Evolutionary conservation across 2,329 filamentous ascomycete species (phyloP).

Genomic region (Beauveria sp.): DNA sequence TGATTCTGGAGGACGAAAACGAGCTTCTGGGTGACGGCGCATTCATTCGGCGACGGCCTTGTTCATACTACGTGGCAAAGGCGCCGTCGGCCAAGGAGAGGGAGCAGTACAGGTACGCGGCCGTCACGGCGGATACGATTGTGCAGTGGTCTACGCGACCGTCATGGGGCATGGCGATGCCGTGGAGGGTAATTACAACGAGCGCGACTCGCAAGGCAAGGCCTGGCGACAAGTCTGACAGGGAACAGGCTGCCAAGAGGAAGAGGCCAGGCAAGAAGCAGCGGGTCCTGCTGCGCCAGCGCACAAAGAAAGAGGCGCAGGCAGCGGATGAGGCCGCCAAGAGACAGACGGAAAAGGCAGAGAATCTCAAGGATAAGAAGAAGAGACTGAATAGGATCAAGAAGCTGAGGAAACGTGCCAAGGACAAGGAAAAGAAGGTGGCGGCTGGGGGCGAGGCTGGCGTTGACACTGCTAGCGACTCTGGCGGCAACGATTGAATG

Average conservation of each 20-base stretch:
- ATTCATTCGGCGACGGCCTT: slow-evolving; percentile 31
- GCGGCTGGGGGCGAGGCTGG: slow-evolving; percentile 13
- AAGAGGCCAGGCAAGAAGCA: slow-evolving; percentile 51
- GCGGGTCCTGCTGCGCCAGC: slow-evolving; percentile 43
- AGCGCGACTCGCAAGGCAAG: slow-evolving; percentile 25
- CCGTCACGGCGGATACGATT: slow-evolving; percentile 47
- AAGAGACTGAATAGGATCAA: slow-evolving; percentile 41
- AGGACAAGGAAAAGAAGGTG: slow-evolving; percentile 53
- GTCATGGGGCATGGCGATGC: slow-evolving; percentile 52
- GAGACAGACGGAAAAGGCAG: slow-evolving; percentile 42
- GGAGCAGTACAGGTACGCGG: slow-evolving; percentile 35
- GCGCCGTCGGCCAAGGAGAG: slow-evolving; percentile 29
- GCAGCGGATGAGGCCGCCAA: slow-evolving; percentile 31
- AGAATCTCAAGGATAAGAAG: slow-evolving; percentile 51
- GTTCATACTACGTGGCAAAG: slow-evolving; percentile 41
- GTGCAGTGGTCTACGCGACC: slow-evolving; percentile 33
- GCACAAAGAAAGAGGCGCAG: slow-evolving; percentile 34
- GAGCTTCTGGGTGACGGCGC: slow-evolving; percentile 30
- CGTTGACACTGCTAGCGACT: slow-evolving; percentile 17
- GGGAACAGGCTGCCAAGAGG: slow-evolving; percentile 20
- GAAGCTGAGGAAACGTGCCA: slow-evolving; percentile 39
- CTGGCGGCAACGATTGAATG: slow-evolving; percentile 16
- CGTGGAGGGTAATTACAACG: slow-evolving; percentile 49
- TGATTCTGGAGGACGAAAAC: slow-evolving; percentile 41
- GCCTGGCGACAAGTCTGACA: slow-evolving; percentile 7